A percentile compares a stretch with the other conserved stretches of the same genome.
Evolutionary conservation across 192 early-diverging fungal genomes (phyloP).

Genomic region (Glomus cerebriforme): DNA sequence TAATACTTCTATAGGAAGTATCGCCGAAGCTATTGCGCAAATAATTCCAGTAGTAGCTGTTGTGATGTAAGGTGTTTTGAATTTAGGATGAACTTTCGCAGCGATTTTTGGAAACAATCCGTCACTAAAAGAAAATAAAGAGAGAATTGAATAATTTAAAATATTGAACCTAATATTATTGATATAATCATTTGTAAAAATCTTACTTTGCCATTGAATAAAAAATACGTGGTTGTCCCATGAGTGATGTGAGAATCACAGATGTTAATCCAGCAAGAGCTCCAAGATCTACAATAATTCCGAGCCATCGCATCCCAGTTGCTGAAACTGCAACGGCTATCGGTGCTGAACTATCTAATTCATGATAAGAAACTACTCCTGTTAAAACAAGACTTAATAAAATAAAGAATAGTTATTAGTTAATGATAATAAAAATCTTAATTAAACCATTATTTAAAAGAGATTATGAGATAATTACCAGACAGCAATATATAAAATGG

Average conservation of each 20-base stretch:
- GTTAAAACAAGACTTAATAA: conserved; percentile 60
- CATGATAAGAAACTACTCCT: conserved; percentile 67
- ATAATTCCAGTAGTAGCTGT: conserved; percentile 68
- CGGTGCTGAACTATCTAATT: conserved; percentile 56
- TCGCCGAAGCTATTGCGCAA: conserved; percentile 65
- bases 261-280: conserved; percentile 78
- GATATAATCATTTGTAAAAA: neutral
- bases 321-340: conserved; percentile 48
- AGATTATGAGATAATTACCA: conserved; percentile 20
- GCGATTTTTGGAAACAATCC: conserved; percentile 73
- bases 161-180: neutral
- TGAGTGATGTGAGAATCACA: conserved; percentile 73
- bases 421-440: neutral
- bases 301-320: conserved; percentile 66
- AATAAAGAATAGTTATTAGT: too few species aligned
- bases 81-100: conserved; percentile 67
- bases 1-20: conserved; percentile 81
- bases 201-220: conserved; percentile 74
- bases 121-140: conserved; percentile 55
- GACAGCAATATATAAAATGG: neutral
- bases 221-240: conserved; percentile 88
- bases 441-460: too few species aligned
- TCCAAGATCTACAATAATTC: conserved; percentile 74
- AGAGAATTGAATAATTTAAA: neutral
- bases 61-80: conserved; percentile 76